Percentiles rank a stretch among this genome's conserved stretches.
These are phyloP conservation scores for Pyrenophora teres DNA, from an alignment of 2,329 filamentous ascomycete genomes.

Conservation along the genomic window DNA sequence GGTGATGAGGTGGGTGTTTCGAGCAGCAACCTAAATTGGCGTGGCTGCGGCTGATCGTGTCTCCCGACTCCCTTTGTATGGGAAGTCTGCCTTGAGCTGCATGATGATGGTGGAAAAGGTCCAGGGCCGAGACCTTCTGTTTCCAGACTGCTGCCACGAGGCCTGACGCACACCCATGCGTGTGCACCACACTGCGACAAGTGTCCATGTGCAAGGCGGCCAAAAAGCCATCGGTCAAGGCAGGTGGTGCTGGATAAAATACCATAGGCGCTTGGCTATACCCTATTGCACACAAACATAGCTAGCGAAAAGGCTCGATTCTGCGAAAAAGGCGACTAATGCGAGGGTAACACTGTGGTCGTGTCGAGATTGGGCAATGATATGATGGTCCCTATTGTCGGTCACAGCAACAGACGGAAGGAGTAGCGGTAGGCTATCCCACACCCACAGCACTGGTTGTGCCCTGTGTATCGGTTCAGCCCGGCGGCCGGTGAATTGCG, in stretches of 20 bases:
- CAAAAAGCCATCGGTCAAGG: slow-evolving; percentile 21
- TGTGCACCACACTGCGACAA: slow-evolving; percentile 11
- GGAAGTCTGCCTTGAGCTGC: slow-evolving; percentile 33
- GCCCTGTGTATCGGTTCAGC: slow-evolving; percentile 19
- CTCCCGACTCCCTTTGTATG: slow-evolving; percentile 8
- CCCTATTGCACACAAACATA: not conserved
- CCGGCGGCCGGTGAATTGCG: slow-evolving; percentile 18
- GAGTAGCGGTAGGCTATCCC: slow-evolving; percentile 15
- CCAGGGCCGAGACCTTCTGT: slow-evolving; percentile 24
- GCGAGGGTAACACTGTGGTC: slow-evolving; percentile 7
- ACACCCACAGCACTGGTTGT: slow-evolving; percentile 20
- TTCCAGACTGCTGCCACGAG: slow-evolving; percentile 31
- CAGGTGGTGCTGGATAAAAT: slow-evolving; percentile 12
- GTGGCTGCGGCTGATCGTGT: slow-evolving; percentile 16
- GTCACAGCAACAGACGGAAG: not conserved
- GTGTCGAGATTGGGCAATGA: slow-evolving; percentile 7
- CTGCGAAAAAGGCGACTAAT: slow-evolving; percentile 13
- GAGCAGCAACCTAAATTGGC: slow-evolving; percentile 13
- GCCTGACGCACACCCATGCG: slow-evolving; percentile 18
- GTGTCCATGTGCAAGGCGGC: slow-evolving; percentile 21
- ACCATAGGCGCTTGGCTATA: slow-evolving; percentile 27
- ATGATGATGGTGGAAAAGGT: slow-evolving; percentile 28
- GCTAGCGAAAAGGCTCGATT: slow-evolving; percentile 13
- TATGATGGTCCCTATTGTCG: not conserved
- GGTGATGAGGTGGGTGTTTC: slow-evolving; percentile 21